Conservation (phyloP, 2,329 filamentous ascomycete genomes). For the Plenodomus tracheiphilus region DNA sequence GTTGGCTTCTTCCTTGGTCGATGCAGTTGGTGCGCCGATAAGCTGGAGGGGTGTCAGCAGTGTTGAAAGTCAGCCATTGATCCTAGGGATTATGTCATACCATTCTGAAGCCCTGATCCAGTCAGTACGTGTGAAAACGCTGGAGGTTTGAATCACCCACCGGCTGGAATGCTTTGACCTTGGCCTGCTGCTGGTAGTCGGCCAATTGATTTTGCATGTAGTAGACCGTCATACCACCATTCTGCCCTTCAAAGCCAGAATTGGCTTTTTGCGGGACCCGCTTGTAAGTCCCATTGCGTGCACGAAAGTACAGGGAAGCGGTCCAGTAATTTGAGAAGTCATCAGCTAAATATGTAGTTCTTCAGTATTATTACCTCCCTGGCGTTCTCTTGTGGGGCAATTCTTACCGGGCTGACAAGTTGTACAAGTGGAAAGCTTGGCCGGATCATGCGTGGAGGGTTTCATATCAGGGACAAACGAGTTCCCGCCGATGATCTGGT, state of each 20-base stretch:
- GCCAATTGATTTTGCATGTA: conserved; percentile 34
- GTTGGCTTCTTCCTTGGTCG: conserved; percentile 37
- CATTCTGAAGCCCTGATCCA: conserved; percentile 26
- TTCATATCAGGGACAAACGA: conserved; percentile 28
- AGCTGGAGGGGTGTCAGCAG: conserved; percentile 8
- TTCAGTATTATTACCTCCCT: too few relatives aligned
- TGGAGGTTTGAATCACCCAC: conserved; percentile 1
- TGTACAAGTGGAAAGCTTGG: conserved; percentile 29
- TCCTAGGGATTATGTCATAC: too few relatives aligned
- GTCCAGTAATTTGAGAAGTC: conserved; percentile 33
- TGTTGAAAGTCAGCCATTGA: too few relatives aligned
- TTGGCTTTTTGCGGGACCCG: conserved; percentile 29
- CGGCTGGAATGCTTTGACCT: conserved; percentile 49
- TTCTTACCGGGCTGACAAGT: conserved; percentile 30
- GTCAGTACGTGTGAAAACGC: not conserved
- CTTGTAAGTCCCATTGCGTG: conserved; percentile 31
- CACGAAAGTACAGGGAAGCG: conserved; percentile 26
- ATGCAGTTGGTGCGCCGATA: conserved; percentile 27
- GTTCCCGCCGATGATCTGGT: conserved; percentile 35
- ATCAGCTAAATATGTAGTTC: too few relatives aligned
- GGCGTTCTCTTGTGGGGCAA: too few relatives aligned
- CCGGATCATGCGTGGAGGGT: conserved; percentile 21
- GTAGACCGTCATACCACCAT: conserved; percentile 35
- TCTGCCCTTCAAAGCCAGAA: conserved; percentile 29
- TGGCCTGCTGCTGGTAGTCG: conserved; percentile 33